Evolutionary conservation across 1,284 basidiomycete species (phyloP).

Genomic region (Wallemia mellicola): DNA sequence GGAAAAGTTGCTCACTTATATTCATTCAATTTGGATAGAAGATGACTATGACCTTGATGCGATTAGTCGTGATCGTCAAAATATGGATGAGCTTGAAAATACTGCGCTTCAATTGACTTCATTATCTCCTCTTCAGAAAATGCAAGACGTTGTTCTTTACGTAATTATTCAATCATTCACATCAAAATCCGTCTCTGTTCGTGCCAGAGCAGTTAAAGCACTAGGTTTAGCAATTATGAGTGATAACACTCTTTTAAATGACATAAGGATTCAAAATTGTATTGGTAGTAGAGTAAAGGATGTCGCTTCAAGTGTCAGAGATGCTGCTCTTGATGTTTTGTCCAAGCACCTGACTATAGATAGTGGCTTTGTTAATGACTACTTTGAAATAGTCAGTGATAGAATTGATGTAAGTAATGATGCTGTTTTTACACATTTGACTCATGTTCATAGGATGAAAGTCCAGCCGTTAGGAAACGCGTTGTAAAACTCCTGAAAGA

Average conservation of each 20-base stretch:
- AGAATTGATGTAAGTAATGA: too few species aligned
- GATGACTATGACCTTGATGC: background rate
- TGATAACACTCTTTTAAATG: background rate
- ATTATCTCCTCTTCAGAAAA: background rate
- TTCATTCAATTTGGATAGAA: background rate
- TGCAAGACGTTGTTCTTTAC: background rate
- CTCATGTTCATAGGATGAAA: too few species aligned
- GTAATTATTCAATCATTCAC: background rate
- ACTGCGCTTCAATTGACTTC: background rate
- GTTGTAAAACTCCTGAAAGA: constrained; percentile 74
- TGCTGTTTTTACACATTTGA: too few species aligned
- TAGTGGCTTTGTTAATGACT: background rate
- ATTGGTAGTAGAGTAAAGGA: background rate
- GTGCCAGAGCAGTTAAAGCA: background rate
- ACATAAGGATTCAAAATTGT: background rate
- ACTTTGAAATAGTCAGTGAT: constrained; percentile 1
- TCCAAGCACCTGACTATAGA: background rate
- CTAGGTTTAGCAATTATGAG: background rate
- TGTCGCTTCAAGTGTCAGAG: background rate
- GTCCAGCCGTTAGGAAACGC: constrained; percentile 68
- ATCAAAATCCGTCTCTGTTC: background rate
- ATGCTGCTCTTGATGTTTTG: background rate
- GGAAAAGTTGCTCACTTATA: background rate
- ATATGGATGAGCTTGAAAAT: background rate
- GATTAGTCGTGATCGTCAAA: background rate